A percentile compares a stretch with the other conserved stretches of the same genome.
Evolutionary conservation across 352 stramenopile species (phyloP).

Genomic region (Pythium plurisporium): DNA sequence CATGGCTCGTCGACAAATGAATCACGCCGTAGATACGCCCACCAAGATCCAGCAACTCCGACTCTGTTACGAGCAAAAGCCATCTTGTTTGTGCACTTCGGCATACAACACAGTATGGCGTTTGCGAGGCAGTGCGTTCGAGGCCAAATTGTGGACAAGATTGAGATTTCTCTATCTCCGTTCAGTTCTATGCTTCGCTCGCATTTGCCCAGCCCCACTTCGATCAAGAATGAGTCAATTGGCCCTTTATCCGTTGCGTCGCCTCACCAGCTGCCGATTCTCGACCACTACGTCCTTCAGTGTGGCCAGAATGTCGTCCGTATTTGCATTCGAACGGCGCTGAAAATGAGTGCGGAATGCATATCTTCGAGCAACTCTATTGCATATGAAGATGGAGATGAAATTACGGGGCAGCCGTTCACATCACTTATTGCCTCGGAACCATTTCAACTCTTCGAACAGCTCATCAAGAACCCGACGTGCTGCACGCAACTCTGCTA

Average conservation of each 20-base stretch:
- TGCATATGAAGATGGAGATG: conserved; percentile 24
- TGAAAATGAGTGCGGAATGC: conserved; percentile 66
- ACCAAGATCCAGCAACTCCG: conserved; percentile 3
- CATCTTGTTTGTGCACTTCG: conserved; percentile 62
- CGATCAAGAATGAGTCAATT: not conserved
- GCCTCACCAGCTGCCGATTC: not conserved
- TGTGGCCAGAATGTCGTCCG: conserved; percentile 58
- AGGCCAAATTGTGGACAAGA: not conserved
- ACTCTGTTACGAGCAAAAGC: conserved; percentile 49
- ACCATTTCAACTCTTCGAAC: conserved; percentile 48
- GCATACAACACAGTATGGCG: conserved; percentile 35
- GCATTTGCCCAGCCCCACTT: conserved; percentile 26
- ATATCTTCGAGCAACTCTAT: conserved; percentile 32
- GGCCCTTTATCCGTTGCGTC: not conserved
- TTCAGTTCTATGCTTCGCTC: conserved; percentile 29
- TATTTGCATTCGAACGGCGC: conserved; percentile 46
- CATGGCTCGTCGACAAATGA: not conserved
- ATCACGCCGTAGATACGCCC: conserved; percentile 5
- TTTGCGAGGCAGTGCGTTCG: conserved; percentile 24
- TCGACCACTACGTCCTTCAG: conserved; percentile 53
- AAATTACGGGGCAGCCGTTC: conserved; percentile 9
- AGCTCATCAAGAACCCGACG: conserved; percentile 40
- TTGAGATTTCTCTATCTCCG: conserved; percentile 25
- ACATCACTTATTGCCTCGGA: conserved; percentile 30
- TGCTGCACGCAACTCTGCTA: conserved; percentile 47